Conservation (phyloP, 345 rosid genomes). For the Euphorbia tirucalli region DNA sequence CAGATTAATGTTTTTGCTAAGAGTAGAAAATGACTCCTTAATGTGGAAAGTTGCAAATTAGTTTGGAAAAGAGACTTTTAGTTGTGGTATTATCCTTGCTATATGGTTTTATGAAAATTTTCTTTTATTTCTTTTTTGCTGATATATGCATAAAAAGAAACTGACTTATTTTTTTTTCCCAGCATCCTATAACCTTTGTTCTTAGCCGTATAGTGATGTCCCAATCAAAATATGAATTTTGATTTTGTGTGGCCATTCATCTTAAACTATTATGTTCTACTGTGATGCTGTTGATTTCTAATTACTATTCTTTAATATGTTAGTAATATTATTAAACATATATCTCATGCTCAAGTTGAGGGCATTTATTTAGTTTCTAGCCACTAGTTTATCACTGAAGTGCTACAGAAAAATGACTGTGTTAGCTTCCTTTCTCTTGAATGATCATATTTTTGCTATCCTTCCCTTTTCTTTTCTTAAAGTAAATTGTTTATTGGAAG, state of each 20-base stretch:
- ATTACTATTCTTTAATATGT: not conserved
- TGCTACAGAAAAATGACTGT: not conserved
- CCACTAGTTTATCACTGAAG: not conserved
- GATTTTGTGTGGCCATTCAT: not conserved
- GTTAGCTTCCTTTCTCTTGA: not conserved
- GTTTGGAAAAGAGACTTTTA: slow-evolving; percentile 16
- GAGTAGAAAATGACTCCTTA: slow-evolving; percentile 14
- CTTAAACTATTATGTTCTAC: not conserved
- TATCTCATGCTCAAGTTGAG: not conserved
- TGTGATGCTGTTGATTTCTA: not conserved
- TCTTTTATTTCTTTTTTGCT: not conserved
- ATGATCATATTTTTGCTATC: not conserved
- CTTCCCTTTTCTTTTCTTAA: too few relatives aligned
- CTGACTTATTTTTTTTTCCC: not conserved
- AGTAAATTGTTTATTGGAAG: not conserved
- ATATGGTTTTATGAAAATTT: not conserved
- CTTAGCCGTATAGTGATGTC: not conserved
- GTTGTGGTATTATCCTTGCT: not conserved
- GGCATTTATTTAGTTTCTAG: not conserved
- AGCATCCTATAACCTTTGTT: not conserved
- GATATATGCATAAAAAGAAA: not conserved
- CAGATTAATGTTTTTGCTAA: not conserved
- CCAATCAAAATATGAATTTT: not conserved
- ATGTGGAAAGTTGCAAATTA: slow-evolving; percentile 6
- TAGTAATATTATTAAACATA: not conserved